phyloP scores from a whole-genome alignment of 768 basidiomycete species.

The Hemileccinum rubropunctum region DNA sequence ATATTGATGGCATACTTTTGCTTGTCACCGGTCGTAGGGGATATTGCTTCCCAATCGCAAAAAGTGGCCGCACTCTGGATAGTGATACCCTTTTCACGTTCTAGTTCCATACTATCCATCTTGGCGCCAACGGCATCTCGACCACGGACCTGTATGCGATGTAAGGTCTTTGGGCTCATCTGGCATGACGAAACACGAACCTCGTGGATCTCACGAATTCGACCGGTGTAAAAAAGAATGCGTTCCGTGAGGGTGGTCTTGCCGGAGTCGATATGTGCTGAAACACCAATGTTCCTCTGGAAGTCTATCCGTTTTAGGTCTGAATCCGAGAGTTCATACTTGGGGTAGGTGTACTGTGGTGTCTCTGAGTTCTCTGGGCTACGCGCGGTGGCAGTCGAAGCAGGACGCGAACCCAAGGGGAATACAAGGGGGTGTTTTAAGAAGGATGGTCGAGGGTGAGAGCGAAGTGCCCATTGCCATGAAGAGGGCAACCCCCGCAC shows the following conservation, averaged over 20 bases:
- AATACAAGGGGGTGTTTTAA: background rate
- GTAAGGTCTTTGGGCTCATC: background rate
- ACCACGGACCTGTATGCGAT: slow-evolving; percentile 68
- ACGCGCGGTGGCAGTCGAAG: slow-evolving; percentile 42
- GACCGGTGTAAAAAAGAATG: slow-evolving; percentile 92
- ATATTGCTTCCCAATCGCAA: slow-evolving; percentile 87
- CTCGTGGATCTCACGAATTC: slow-evolving; percentile 95
- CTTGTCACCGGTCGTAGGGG: slow-evolving; percentile 57
- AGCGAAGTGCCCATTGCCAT: slow-evolving; percentile 24
- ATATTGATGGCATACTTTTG: slow-evolving; percentile 95
- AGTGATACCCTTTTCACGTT: slow-evolving; percentile 98
- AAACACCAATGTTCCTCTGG: slow-evolving; percentile 95
- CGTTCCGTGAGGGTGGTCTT: slow-evolving; percentile 98
- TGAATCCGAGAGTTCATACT: slow-evolving; percentile 52
- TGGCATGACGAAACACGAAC: slow-evolving; percentile 41
- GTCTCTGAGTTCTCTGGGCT: background rate
- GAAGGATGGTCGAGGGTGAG: slow-evolving; percentile 10
- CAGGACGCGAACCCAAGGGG: slow-evolving; percentile 31
- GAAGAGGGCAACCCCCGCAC: slow-evolving; percentile 24
- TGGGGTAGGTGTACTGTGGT: slow-evolving; percentile 30
- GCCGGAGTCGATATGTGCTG: slow-evolving; percentile 93
- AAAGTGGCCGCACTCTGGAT: slow-evolving; percentile 99
- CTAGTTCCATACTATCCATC: slow-evolving; percentile 99
- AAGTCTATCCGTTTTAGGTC: slow-evolving; percentile 66
- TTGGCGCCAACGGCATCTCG: slow-evolving; percentile 96